Conservation (phyloP, 306 rosid species). For the Trichosanthes truncata region DNA sequence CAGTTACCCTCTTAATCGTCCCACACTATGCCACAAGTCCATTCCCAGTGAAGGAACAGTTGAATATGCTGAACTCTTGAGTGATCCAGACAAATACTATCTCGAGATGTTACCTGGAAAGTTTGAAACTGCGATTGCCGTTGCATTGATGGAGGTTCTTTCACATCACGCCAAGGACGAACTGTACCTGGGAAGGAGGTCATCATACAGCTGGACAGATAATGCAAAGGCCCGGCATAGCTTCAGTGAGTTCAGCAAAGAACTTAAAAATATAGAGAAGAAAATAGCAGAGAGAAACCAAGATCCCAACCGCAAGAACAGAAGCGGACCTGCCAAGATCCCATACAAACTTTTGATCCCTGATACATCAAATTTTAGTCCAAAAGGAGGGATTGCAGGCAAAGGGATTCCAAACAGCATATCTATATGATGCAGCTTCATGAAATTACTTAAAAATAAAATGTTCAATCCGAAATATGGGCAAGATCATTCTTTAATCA, state of each 20-base stretch:
- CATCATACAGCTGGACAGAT: slow-evolving; percentile 43
- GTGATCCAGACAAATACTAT: slow-evolving; percentile 51
- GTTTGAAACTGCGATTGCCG: slow-evolving; percentile 38
- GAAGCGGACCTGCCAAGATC: slow-evolving; percentile 36
- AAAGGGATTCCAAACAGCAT: slow-evolving; percentile 53
- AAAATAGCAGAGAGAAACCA: slow-evolving; percentile 39
- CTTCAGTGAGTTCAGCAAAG: slow-evolving; percentile 41
- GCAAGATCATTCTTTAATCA: not conserved
- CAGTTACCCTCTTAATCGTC: slow-evolving; percentile 45
- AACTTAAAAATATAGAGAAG: slow-evolving; percentile 32
- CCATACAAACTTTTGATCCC: slow-evolving; percentile 38
- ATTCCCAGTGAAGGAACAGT: slow-evolving; percentile 57
- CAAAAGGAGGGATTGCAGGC: slow-evolving; percentile 28
- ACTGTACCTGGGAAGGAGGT: slow-evolving; percentile 37
- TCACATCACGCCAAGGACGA: slow-evolving; percentile 44
- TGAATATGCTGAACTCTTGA: slow-evolving; percentile 50
- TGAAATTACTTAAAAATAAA: not conserved
- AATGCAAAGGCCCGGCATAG: slow-evolving; percentile 28
- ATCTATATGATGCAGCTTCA: slow-evolving; percentile 25
- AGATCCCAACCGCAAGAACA: slow-evolving; percentile 51
- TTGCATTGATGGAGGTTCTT: slow-evolving; percentile 35
- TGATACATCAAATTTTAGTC: slow-evolving; percentile 26
- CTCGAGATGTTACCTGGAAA: slow-evolving; percentile 47
- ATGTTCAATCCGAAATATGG: not conserved
- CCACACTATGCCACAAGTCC: slow-evolving; percentile 41